Percentiles rank a stretch among this genome's conserved stretches.
These are phyloP conservation scores for Reutealis trisperma DNA, from an alignment of 345 rosid species.

Conservation along the genomic window DNA sequence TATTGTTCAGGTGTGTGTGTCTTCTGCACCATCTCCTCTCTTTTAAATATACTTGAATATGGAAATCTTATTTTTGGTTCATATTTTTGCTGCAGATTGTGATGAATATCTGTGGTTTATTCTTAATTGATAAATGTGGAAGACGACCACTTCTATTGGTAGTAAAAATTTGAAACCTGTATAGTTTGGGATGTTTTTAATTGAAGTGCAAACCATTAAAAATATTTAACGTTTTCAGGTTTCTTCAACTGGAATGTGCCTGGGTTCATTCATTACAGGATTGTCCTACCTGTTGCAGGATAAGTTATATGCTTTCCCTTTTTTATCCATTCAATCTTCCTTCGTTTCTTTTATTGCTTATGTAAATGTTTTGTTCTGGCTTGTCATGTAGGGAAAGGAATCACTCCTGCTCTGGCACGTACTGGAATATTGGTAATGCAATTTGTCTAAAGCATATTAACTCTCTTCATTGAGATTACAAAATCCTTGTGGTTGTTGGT, in stretches of 20 bases:
- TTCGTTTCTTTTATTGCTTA: not conserved
- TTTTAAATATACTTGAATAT: not conserved
- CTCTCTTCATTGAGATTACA: too few species aligned
- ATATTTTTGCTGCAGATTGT: not conserved
- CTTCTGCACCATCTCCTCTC: not conserved
- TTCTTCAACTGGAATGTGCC: conserved; percentile 42
- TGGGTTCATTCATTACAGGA: conserved; percentile 39
- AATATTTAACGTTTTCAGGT: conserved; percentile 15
- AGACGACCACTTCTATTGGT: conserved; percentile 51
- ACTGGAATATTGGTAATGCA: not conserved
- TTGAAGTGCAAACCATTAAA: not conserved
- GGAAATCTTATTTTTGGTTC: not conserved
- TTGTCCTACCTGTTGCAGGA: conserved; percentile 52
- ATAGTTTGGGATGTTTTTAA: not conserved
- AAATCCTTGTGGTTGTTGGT: too few species aligned
- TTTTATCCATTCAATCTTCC: too few species aligned
- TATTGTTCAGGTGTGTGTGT: conserved; percentile 30
- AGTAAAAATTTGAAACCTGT: not conserved
- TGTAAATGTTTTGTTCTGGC: not conserved
- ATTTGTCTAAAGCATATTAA: too few species aligned
- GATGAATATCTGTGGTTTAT: conserved; percentile 15
- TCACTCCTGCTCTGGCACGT: not conserved
- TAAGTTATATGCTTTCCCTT: not conserved
- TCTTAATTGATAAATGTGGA: conserved; percentile 48
- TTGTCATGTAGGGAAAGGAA: not conserved